Conservation (phyloP, 176 grass and related monocot species). For the Otatea glauca region DNA sequence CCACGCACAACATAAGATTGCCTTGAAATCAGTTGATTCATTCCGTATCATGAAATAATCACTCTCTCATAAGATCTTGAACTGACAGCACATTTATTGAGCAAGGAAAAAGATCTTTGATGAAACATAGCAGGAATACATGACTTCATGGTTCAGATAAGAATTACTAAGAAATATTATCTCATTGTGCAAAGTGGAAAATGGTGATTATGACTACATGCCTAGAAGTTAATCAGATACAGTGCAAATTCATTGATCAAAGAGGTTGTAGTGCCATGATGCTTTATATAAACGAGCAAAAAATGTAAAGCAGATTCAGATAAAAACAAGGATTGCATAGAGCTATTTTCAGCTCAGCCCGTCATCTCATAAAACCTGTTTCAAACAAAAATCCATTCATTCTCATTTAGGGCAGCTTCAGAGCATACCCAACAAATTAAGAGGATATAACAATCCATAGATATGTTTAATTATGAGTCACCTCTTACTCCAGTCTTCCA, state of each 20-base stretch:
- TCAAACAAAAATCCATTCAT: not conserved
- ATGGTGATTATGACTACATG: not conserved
- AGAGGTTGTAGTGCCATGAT: not conserved
- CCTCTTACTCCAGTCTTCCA: not conserved
- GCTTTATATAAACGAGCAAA: not conserved
- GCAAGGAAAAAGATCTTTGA: not conserved
- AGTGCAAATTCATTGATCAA: not conserved
- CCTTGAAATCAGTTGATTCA: too few species aligned
- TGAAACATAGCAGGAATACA: not conserved
- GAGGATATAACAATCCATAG: not conserved
- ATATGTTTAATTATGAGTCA: constrained; percentile 32
- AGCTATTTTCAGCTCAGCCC: not conserved
- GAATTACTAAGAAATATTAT: not conserved
- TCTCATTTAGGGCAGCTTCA: not conserved
- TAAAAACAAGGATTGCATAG: not conserved
- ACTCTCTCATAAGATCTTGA: too few species aligned
- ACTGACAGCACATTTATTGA: not conserved
- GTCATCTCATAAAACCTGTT: not conserved
- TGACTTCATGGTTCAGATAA: not conserved
- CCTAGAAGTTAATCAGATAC: not conserved
- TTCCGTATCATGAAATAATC: too few species aligned
- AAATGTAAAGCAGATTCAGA: not conserved
- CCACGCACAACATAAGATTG: too few species aligned
- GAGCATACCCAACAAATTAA: not conserved
- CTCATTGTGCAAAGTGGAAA: not conserved